Evolutionary conservation across 2,329 filamentous ascomycete genomes (phyloP).

Genomic region (Periconia macrospinosa): DNA sequence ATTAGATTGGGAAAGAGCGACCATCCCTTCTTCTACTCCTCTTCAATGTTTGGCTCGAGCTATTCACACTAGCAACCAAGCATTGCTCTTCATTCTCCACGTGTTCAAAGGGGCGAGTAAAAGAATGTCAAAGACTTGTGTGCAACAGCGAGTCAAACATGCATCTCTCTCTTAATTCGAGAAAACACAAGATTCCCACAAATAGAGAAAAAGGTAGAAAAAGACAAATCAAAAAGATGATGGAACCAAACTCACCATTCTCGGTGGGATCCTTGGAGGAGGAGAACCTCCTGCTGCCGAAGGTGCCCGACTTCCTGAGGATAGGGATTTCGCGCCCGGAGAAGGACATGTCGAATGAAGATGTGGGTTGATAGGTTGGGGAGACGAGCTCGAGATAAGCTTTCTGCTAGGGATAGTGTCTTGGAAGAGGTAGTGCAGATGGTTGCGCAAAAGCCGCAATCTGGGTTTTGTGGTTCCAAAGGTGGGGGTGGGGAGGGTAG

Average conservation of each 20-base stretch:
- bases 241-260: constrained; percentile 32
- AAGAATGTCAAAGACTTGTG: too few relatives aligned
- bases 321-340: constrained; percentile 37
- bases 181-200: too few relatives aligned
- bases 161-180: too few relatives aligned
- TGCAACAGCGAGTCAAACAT: too few relatives aligned
- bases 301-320: constrained; percentile 25
- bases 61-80: too few relatives aligned
- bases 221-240: constrained; percentile 11
- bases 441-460: neutral
- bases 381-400: constrained; percentile 2
- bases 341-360: constrained; percentile 34
- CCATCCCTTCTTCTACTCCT: too few relatives aligned
- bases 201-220: neutral
- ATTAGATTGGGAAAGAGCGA: too few relatives aligned
- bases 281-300: constrained; percentile 38
- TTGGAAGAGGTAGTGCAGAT: neutral
- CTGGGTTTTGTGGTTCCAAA: neutral
- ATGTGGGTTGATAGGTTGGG: neutral
- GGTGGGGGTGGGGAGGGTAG: neutral
- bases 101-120: too few relatives aligned
- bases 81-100: too few relatives aligned
- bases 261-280: constrained; percentile 39
- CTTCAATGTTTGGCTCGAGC: too few relatives aligned
- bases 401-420: constrained; percentile 3